Evolutionary conservation across 106 monocot genomes (phyloP), one percentile per base, ranked within the genome.

Genomic region (Acorus gramineus): DNA sequence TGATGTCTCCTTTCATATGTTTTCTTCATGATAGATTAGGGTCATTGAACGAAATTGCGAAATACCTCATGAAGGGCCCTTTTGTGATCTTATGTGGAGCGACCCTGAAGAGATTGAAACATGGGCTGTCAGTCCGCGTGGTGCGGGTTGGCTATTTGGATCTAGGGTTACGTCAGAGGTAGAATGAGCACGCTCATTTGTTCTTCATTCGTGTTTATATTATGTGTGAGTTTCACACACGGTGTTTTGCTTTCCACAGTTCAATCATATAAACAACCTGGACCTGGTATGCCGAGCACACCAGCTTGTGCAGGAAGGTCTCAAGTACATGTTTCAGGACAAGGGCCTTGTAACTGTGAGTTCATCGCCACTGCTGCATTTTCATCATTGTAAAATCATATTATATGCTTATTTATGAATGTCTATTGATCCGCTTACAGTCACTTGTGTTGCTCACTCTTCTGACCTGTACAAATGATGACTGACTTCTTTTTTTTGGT

Each of bases 241-340:
- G 7, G 44, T 54, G 55, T 44, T 6, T 47, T 14, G 2, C 6
- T 49, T 12, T 57, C 11, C 71, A 52, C 74, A 95, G 95, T 95
- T 95, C 78, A 95, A 95, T 76, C 82, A 90, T 72, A 85, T 95
- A 68, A 95, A 95, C 70, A 80, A 84, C 68, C 82, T 95, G 2
- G 90, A 95, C 67, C 80, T 95, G 52, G 95, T 95, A 46, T 95
- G 95, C 65, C 90, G 95, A 14, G 95, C 95, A 7, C 95, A 95
- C 63, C 95, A 95, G 56, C 90, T 95, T 67, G 95, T 95, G 44
- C 95, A 95, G 64, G 95, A 95, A 79, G 95, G 95, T 53, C 76
- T 95, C n/a, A 95, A 95, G 62, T 95, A 95, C 82, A 95, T 95
- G 95, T 95, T 95, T 71, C 86, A 84, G 73, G 95, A 95, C 72